These are phyloP conservation scores for Oidiodendron maius DNA, from an alignment of 495 filamentous ascomycete species.

Conservation along the genomic window DNA sequence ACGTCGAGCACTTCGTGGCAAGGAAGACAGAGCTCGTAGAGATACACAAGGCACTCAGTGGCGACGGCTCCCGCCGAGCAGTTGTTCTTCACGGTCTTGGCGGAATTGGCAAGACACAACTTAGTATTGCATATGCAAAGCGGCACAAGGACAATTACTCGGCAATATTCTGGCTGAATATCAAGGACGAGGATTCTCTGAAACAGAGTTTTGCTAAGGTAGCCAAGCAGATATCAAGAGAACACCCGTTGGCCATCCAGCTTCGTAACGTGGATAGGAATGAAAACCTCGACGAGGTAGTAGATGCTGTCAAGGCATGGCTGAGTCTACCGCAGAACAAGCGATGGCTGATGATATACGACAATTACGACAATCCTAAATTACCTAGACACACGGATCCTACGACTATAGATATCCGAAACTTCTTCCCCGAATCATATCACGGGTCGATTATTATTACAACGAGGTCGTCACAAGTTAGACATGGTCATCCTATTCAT, in stretches of 20 bases:
- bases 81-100: too few species aligned
- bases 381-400: constrained; percentile 15
- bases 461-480: too few species aligned
- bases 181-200: constrained; percentile 24
- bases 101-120: too few species aligned
- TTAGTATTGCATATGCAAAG: constrained; percentile 19
- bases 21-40: constrained; percentile 21
- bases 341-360: too few species aligned
- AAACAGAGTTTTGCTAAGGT: constrained; percentile 27
- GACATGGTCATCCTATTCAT: constrained; percentile 23
- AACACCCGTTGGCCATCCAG: constrained; percentile 20
- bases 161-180: constrained; percentile 21
- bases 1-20: constrained; percentile 14
- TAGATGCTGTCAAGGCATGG: constrained; percentile 29
- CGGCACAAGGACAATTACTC: constrained; percentile 18
- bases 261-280: constrained; percentile 10
- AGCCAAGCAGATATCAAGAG: constrained; percentile 25
- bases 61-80: constrained; percentile 21
- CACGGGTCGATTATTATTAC: constrained; percentile 38
- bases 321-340: constrained; percentile 31
- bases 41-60: constrained; percentile 22
- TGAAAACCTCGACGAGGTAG: constrained; percentile 21
- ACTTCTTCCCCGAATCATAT: constrained; percentile 27
- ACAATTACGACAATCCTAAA: too few species aligned
- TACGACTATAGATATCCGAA: constrained; percentile 24